Evolutionary conservation across 805 yeast species (phyloP).

Genomic region (Wickerhamomyces chambardii): DNA sequence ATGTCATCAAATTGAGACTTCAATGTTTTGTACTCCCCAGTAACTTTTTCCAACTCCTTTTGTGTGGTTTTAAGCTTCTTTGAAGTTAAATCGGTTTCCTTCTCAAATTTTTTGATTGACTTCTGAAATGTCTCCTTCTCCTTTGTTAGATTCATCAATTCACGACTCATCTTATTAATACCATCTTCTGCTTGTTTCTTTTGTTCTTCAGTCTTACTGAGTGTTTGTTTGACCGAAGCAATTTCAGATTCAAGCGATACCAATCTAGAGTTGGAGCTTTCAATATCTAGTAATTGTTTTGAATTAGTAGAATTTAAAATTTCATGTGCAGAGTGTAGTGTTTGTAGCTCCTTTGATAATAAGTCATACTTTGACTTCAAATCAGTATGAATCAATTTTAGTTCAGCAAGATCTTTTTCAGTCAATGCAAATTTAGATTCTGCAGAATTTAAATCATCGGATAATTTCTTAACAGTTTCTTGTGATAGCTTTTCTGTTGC

Average conservation of each 20-base stretch:
- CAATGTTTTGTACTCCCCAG: constrained; percentile 2
- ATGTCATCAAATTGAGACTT: background rate
- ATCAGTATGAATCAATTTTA: constrained; percentile 9
- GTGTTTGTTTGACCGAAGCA: constrained; percentile 14
- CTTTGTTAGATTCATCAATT: constrained; percentile 55
- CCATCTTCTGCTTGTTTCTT: constrained; percentile 75
- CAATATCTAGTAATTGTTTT: constrained; percentile 23
- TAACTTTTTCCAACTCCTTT: constrained; percentile 7
- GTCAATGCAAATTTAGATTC: constrained; percentile 2
- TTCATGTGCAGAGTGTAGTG: constrained; percentile 22
- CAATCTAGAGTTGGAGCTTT: constrained; percentile 6
- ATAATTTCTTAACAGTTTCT: constrained; percentile 9
- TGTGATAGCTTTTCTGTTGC: constrained; percentile 20
- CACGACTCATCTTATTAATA: constrained; percentile 84
- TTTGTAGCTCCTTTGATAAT: constrained; percentile 12
- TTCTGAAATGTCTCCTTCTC: constrained; percentile 45
- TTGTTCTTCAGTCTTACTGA: constrained; percentile 20
- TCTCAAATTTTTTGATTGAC: constrained; percentile 29
- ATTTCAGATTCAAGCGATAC: constrained; percentile 14
- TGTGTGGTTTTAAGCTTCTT: constrained; percentile 13
- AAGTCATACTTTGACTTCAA: constrained; percentile 8
- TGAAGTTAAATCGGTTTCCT: constrained; percentile 13
- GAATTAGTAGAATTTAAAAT: constrained; percentile 22
- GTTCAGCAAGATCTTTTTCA: constrained; percentile 10
- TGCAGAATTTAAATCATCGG: constrained; percentile 2